Conservation (phyloP, 805 yeast genomes). For the Yarrowia alimentaria region DNA sequence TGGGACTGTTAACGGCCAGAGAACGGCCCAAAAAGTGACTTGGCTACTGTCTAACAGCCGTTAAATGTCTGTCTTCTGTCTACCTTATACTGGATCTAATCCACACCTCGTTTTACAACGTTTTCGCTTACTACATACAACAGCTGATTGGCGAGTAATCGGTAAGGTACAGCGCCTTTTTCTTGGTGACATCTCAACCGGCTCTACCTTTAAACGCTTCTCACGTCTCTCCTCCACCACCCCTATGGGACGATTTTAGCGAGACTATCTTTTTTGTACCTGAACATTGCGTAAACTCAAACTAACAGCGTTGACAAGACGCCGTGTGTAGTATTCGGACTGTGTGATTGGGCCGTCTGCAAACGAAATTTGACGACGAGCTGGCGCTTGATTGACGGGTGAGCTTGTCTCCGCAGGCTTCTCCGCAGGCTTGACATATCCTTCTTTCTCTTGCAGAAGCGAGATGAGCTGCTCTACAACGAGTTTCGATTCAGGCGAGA, state of each 20-base stretch:
- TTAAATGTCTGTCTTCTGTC: no score
- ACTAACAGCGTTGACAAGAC: slow-evolving; percentile 15
- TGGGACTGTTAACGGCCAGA: slow-evolving; percentile 14
- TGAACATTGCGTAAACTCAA: slow-evolving; percentile 18
- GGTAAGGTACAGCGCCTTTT: no score
- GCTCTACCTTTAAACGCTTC: background rate
- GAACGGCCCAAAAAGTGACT: no score
- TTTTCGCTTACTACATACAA: no score
- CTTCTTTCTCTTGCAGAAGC: slow-evolving; percentile 9
- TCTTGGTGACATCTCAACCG: background rate
- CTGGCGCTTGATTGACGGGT: background rate
- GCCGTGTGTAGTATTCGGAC: slow-evolving; percentile 16
- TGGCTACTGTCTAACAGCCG: no score
- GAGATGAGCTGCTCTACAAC: background rate
- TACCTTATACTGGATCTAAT: no score
- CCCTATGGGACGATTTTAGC: slow-evolving; percentile 7
- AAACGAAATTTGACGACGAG: background rate
- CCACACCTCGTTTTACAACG: no score
- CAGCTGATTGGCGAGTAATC: no score
- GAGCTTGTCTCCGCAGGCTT: background rate
- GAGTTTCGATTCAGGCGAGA: background rate
- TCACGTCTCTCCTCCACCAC: slow-evolving; percentile 26
- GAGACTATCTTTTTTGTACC: slow-evolving; percentile 12
- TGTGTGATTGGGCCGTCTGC: slow-evolving; percentile 23
- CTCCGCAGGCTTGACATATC: background rate